These are phyloP conservation scores for Cadophora malorum DNA, from an alignment of 2,329 filamentous ascomycete species.

Conservation along the genomic window DNA sequence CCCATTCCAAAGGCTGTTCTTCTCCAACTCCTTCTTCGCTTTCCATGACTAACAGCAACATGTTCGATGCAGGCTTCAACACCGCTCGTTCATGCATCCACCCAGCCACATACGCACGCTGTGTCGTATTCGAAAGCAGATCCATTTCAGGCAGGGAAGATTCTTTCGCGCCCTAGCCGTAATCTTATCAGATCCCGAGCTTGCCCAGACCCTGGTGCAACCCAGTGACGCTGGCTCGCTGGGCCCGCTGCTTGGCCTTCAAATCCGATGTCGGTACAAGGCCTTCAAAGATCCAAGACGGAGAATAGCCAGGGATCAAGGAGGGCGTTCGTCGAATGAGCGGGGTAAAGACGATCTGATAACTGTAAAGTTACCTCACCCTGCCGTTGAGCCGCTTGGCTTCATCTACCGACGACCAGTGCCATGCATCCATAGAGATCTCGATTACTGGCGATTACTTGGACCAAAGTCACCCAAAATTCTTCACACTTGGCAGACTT, in stretches of 20 bases:
- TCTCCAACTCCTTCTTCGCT: neutral
- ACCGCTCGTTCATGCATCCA: neutral
- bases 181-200: conserved; percentile 63
- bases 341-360: conserved; percentile 10
- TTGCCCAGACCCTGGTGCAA: neutral
- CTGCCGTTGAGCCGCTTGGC: neutral
- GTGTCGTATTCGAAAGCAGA: neutral
- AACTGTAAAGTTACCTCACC: neutral
- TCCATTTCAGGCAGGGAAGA: conserved; percentile 33
- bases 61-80: neutral
- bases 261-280: conserved; percentile 3
- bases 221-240: neutral
- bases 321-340: neutral
- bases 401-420: conserved; percentile 1
- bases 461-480: too few relatives aligned
- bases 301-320: neutral
- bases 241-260: neutral
- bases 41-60: conserved; percentile 6
- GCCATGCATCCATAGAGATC: neutral
- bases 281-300: neutral
- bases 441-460: neutral
- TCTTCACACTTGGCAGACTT: neutral
- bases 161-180: conserved; percentile 28
- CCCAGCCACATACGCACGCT: conserved; percentile 7
- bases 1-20: neutral